Evolutionary conservation across 805 yeast genomes (phyloP), one percentile per base, ranked within the genome.

Genomic region (Candida stauntonica): DNA sequence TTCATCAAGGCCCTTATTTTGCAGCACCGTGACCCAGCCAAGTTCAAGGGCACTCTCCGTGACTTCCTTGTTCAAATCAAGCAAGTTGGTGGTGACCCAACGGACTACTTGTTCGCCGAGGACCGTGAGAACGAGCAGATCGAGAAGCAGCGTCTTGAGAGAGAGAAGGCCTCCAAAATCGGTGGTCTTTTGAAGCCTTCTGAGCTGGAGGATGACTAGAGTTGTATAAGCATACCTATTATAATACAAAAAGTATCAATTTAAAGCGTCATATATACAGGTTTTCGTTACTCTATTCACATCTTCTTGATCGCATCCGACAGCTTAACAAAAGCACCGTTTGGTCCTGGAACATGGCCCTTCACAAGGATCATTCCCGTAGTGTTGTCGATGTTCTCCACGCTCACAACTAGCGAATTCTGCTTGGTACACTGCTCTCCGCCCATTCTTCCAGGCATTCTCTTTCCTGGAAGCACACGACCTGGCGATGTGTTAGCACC

Each of bases 381-480:
- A 36, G 75, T 88, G 32, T 81, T 87, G 59, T 86, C 89, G 23
- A 41, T 27, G 26, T 41, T 41, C 29, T 41, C 42, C 9, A 81
- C 81, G 57, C 83, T 84, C 55, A 93, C 67, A 17, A 93, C 81
- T 57, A 80, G 72, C 18, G 79, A 70, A 60, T 87, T 89, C 60
- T 79, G 84, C 18, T 79, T 75, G 4, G 98, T 91, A 45, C 76
- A 74, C 51, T 68, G 70, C 39, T 75, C 71, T 45, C 77, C 81
- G 50, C 99, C 99, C 93, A 89, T 82, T 62, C 86, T 85, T 48
- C 99, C 99, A 26, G 98, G 95, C 99, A 93, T 91, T 66, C 88
- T 91, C 68, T 86, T 89, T 17, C 97, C 98, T 13, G 97, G 98
- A 46, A 88, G 69, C 37, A 88, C 86, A 69, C 99, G 84, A 56